Evolutionary conservation across 495 filamentous ascomycete genomes (phyloP), one percentile per base, ranked within the genome.

Genomic region (Parathielavia appendiculata): DNA sequence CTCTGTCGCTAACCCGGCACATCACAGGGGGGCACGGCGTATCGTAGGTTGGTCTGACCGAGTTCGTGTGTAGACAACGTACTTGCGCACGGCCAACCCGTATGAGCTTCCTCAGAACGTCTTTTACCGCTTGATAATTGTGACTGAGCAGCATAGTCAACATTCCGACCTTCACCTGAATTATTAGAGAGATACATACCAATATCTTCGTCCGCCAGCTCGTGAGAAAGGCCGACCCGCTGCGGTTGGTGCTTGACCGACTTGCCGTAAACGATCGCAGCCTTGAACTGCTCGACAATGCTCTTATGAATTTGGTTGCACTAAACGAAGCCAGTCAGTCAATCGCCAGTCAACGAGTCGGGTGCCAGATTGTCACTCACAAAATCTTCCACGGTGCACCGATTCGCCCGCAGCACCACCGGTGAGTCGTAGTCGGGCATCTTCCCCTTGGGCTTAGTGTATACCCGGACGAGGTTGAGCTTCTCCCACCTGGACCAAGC

Each of bases 191-290:
- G 5, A n/a, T 12, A 82, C 86, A 76, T 81, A 96, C 92, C 89
- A 72, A 98, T 96, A 75, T 98, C 93, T 75, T 97, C 93, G 73
- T 98, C 93, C 48, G 83, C 88, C 65, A 98, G 79, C 78, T 96
- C 89, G 72, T 98, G 93, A 20, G 84, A 74, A 58, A 98, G 81
- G 55, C 93, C 93, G 58, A 98, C 93, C 59, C 91, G 83, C 76
- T 97, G 95, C 60, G 93, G 93, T 75, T 98, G 93, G 77, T 98
- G 93, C 81, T 96, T 97, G 39, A 98, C 93, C 41, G 91, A 96
- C 65, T 90, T 90, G 51, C 93, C 93, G 73, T 97, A 98, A 47
- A 98, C 93, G 72, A 98, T 86, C 17, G 93, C 93, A 36, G 84
- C 80, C 76, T 91, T 93, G 81, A 98, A 98, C 64, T 96, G 86